Base-by-base conservation (phyloP, 1,139 yeast genomes). In the Yamadazyma diospyri region DNA sequence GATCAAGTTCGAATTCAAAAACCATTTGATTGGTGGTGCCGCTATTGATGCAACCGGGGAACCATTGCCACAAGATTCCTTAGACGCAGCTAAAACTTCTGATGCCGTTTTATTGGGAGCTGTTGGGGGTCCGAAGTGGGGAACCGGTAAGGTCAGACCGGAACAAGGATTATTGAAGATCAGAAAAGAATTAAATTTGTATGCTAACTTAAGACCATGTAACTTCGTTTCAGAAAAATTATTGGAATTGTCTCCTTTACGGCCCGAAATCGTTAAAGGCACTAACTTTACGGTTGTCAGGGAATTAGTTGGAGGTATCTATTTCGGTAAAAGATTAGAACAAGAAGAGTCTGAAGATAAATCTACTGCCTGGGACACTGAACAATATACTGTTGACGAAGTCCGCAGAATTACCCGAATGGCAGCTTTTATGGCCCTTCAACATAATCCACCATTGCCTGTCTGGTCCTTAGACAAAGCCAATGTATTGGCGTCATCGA, bases 111-210 rank as follows among this genome's bases (percentile, higher is more conserved):
- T 92, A 43, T 72, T 92, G 38, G 98, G 98, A 43, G 97, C 98
- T 5, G 98, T 92, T 17, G 98, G 98, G 43, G 98, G 98, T 18
- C 98, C 98, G 40, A 92, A 92, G 64, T 92, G 98, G 98, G 94
- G 94, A 22, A 85, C 97, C 23, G 97, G 92, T 19, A 53, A 74
- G 11, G 97, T 92, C 32, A 81, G 98, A 65, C 98, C 98, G 32
- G 98, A 92, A 62, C 97, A 87, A 63, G 98, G 98, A 40, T 74
- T 92, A 49, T 74, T 92, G 46, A 76, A 88, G 65, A 89, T 92
- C 59, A 78, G 98, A 64, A 92, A 92, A 61, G 98, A 87, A 59
- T 76, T 92, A 58, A 86, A 84, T 59, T 69, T 92, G 47, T 92
- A 92, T 59, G 98, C 98, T 40, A 92, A 92, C 61, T 73, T 92